Evolutionary conservation across 1,284 basidiomycete genomes (phyloP), one percentile per base, ranked within the genome.

Genomic region (Thelephora terrestris): DNA sequence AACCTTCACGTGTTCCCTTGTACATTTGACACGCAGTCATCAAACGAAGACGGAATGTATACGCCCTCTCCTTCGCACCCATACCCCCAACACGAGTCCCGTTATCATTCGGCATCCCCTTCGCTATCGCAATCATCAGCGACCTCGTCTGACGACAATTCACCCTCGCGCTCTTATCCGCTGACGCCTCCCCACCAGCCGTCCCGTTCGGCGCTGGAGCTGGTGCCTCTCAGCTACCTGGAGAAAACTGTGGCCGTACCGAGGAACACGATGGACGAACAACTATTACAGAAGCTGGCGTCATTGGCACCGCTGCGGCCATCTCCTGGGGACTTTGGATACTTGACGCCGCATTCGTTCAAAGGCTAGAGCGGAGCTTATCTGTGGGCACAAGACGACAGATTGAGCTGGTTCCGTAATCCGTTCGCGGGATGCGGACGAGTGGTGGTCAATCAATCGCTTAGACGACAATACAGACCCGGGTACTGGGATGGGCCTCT

Each of bases 151-250:
- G 45, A 46, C 18, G 32, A 24, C 14, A 9, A 45, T 14, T 49
- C 48, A 14, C 39, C 39, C 9, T n/a, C 17, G 10, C 20, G 25
- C n/a, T 42, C 25, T 42, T 25, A 42, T 23, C 21, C 21, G n/a
- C 24, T 43, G 27, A 34, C 43, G 16, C 27, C 21, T 40, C 34
- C 43, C 21, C 42, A 40, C 23, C 45, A 23, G 27, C 9, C 37
- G 17, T 39, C 29, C 21, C 46, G 25, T 10, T 14, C 18, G 9
- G 35, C 43, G 18, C 57, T 58, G 23, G 51, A 57, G 43, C 60
- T 64, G 10, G 62, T 64, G 7, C 62, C 62, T 20, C 58, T 64
- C 18, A 44, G 53, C n/a, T 58, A 58, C 29, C 57, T 64, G 20
- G 58, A 61, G 47, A 56, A 53, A 16, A 47, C 60, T 9, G 50